These are phyloP conservation scores for Parastagonospora avenae DNA, from an alignment of 2,329 filamentous ascomycete genomes.

Conservation along the genomic window DNA sequence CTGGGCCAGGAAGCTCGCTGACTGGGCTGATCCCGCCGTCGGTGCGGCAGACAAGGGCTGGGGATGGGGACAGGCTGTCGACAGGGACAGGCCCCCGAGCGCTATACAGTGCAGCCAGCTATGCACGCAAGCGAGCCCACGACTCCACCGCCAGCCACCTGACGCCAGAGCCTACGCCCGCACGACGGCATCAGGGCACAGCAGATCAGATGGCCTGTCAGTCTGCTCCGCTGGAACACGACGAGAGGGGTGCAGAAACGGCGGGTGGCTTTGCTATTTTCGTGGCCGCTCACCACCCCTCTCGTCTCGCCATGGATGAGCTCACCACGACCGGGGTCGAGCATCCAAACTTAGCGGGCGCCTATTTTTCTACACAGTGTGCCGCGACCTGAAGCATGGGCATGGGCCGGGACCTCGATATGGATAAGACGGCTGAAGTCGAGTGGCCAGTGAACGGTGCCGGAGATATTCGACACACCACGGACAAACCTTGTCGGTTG, in stretches of 20 bases:
- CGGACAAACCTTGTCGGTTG: constrained; percentile 26
- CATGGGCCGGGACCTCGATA: constrained; percentile 44
- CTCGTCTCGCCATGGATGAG: constrained; percentile 6
- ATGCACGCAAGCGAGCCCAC: constrained; percentile 44
- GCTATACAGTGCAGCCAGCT: constrained; percentile 12
- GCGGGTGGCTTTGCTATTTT: constrained; percentile 22
- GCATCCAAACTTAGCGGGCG: constrained; percentile 42
- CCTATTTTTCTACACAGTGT: constrained; percentile 36
- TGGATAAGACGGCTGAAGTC: constrained; percentile 44
- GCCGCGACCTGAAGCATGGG: constrained; percentile 37
- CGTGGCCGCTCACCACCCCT: constrained; percentile 14
- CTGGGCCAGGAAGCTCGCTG: constrained; percentile 31
- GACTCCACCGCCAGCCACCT: constrained; percentile 35
- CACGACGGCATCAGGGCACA: constrained; percentile 24
- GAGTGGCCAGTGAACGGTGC: constrained; percentile 33
- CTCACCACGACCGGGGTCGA: constrained; percentile 21
- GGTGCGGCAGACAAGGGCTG: constrained; percentile 32
- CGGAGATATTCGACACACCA: constrained; percentile 40
- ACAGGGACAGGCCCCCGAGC: constrained; percentile 24
- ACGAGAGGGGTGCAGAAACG: constrained; percentile 15
- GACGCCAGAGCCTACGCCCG: constrained; percentile 21
- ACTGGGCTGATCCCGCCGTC: constrained; percentile 40
- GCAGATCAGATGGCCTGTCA: constrained; percentile 20
- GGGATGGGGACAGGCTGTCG: constrained; percentile 14
- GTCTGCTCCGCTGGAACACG: constrained; percentile 12